phyloP scores from a whole-genome alignment of 2,329 filamentous ascomycete species.

The Aspergillus tamarii region DNA sequence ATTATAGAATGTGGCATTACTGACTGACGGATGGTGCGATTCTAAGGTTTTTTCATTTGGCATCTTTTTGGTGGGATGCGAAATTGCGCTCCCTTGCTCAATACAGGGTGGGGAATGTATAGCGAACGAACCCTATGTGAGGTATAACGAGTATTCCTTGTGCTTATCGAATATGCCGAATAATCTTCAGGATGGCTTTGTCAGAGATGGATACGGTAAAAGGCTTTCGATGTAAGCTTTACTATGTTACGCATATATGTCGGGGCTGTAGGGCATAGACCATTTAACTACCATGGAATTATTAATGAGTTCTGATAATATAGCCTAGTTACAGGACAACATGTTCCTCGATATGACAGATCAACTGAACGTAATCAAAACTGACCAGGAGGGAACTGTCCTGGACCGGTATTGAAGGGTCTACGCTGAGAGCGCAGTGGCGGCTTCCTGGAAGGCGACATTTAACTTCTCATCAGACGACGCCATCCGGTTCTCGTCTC shows the following conservation, averaged over 20 bases:
- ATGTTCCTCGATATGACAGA: background rate
- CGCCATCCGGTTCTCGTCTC: background rate
- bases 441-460: background rate
- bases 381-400: background rate
- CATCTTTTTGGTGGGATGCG: no score
- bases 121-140: no score
- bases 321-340: background rate
- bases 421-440: background rate
- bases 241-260: no score
- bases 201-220: no score
- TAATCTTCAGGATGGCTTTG: background rate
- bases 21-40: no score
- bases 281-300: background rate
- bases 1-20: no score
- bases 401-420: background rate
- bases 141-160: background rate
- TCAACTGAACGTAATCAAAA: background rate
- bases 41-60: no score
- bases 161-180: background rate
- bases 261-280: no score
- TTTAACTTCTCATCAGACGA: background rate
- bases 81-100: no score
- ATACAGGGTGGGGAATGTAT: no score
- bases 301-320: background rate
- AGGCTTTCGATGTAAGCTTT: no score